phyloP scores from a whole-genome alignment of 768 basidiomycete genomes.

The Rhodotorula kratochvilovae region DNA sequence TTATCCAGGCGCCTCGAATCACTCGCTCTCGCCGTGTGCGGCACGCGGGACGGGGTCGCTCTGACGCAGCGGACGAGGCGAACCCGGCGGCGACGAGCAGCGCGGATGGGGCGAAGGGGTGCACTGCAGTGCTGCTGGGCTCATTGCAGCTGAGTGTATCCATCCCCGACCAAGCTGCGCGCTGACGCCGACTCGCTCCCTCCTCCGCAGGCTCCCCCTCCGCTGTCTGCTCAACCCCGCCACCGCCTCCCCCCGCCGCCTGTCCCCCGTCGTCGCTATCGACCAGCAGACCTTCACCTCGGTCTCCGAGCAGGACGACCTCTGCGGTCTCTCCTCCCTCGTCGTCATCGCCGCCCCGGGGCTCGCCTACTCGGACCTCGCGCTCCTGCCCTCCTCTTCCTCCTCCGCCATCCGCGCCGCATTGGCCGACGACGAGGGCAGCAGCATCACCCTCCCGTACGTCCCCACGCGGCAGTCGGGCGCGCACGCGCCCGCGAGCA shows the following conservation, averaged over 20 bases:
- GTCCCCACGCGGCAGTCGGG: not conserved
- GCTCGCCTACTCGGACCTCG: conserved; percentile 32
- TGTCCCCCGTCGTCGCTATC: not conserved
- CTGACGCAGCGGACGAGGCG: no score
- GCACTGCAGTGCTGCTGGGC: no score
- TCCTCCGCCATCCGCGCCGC: not conserved
- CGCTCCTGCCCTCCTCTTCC: conserved; percentile 16
- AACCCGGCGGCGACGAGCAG: no score
- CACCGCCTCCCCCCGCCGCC: not conserved
- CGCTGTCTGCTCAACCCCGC: not conserved
- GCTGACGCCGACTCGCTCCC: not conserved
- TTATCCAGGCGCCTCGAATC: no score
- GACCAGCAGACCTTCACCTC: conserved; percentile 6
- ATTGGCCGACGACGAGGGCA: not conserved
- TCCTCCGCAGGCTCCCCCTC: not conserved
- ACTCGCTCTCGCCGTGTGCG: no score
- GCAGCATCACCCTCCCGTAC: not conserved
- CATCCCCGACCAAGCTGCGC: not conserved
- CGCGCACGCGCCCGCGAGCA: not conserved
- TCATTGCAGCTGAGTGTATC: no score
- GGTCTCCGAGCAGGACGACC: not conserved
- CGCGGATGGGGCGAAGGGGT: no score
- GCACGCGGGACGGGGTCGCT: no score
- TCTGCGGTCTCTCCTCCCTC: conserved; percentile 24
- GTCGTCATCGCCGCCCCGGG: conserved; percentile 25